A percentile compares a stretch with the other conserved stretches of the same genome.
phyloP scores from a whole-genome alignment of 208 protist species.

The Leishmania major region DNA sequence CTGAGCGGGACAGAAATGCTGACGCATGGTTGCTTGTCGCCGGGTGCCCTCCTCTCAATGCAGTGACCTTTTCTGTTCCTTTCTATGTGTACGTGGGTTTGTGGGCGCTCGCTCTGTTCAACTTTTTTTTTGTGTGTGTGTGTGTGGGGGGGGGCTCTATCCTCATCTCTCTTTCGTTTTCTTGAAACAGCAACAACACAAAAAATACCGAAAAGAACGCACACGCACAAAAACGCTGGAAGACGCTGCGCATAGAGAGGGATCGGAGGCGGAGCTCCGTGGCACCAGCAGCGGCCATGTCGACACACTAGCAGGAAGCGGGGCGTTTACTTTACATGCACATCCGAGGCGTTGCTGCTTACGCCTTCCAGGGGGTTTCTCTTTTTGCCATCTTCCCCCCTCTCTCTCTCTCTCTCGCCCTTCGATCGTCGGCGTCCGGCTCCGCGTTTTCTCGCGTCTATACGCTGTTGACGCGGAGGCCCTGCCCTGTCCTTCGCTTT shows the following conservation, averaged over 20 bases:
- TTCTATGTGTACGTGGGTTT: not conserved
- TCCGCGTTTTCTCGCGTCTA: constrained; percentile 7
- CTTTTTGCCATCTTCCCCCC: not conserved
- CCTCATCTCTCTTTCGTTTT: not conserved
- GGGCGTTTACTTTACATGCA: not conserved
- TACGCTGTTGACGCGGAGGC: not conserved
- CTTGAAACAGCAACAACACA: not conserved
- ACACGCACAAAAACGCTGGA: not conserved
- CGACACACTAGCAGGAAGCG: not conserved
- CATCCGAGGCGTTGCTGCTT: not conserved
- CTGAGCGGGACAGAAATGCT: not conserved
- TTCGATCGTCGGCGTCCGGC: not conserved
- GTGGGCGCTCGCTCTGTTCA: not conserved
- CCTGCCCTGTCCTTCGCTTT: not conserved
- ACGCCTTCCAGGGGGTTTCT: not conserved
- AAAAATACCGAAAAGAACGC: not conserved
- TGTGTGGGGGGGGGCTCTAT: not conserved
- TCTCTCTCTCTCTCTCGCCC: not conserved
- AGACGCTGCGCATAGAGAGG: not conserved
- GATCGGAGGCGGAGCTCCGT: not conserved
- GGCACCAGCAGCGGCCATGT: not conserved
- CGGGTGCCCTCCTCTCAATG: not conserved
- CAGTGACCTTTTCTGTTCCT: not conserved
- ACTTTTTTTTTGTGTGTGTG: not conserved
- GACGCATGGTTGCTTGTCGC: not conserved